Conservation (phyloP, 108 stramenopile species). For the Skeletonema marinoi region DNA sequence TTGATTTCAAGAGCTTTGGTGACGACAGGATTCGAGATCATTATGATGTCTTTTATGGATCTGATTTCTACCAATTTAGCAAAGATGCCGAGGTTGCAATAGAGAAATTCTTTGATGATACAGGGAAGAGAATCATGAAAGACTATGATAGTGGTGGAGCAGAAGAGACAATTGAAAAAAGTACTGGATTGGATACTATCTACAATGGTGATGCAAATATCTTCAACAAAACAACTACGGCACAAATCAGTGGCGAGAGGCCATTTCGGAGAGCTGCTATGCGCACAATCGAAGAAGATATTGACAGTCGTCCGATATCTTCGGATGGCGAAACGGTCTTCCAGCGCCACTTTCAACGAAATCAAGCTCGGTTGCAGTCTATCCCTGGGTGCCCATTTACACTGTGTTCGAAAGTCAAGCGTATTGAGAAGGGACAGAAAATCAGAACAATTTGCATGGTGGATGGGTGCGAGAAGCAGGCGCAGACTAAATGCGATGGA, state of each 20-base stretch:
- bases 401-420: not conserved
- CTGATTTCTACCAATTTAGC: not conserved
- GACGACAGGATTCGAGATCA: slow-evolving; percentile 24
- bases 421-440: slow-evolving; percentile 16
- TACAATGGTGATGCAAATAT: not conserved
- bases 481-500: slow-evolving; percentile 19
- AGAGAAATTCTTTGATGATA: slow-evolving; percentile 9
- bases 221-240: not conserved
- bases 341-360: slow-evolving; percentile 2
- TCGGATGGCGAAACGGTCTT: not conserved
- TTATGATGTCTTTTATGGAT: slow-evolving; percentile 14
- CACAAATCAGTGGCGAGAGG: not conserved
- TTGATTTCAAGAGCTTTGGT: slow-evolving; percentile 15
- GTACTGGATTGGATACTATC: not conserved
- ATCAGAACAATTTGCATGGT: slow-evolving; percentile 27
- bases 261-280: not conserved
- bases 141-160: not conserved
- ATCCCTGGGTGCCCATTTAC: not conserved
- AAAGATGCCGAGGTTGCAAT: slow-evolving; percentile 10
- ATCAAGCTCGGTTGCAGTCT: not conserved
- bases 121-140: not conserved
- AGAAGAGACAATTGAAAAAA: not conserved
- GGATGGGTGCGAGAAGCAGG: slow-evolving; percentile 14
- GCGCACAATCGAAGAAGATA: not conserved
- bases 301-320: not conserved